These are phyloP conservation scores for Pseudonitzschia multiseries DNA, from an alignment of 108 stramenopile species.

Conservation along the genomic window DNA sequence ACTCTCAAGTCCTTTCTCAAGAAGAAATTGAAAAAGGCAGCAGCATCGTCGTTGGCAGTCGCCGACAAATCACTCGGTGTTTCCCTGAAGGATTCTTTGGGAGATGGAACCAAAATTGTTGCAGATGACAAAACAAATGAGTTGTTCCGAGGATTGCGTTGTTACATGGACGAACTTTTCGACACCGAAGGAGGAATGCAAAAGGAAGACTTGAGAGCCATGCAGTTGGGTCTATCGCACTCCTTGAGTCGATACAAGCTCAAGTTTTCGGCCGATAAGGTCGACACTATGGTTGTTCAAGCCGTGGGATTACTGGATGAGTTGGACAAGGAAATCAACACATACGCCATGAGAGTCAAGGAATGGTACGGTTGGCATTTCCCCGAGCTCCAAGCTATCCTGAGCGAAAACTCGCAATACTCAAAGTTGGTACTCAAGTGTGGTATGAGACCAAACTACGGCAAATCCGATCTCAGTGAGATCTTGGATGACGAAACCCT, in stretches of 20 bases:
- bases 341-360: slow-evolving; percentile 99
- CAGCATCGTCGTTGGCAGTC: slow-evolving; percentile 85
- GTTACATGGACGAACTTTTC: slow-evolving; percentile 90
- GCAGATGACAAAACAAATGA: slow-evolving; percentile 87
- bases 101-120: slow-evolving; percentile 36
- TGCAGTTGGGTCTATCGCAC: slow-evolving; percentile 97
- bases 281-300: slow-evolving; percentile 99
- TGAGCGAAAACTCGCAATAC: slow-evolving; percentile 97
- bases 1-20: slow-evolving; percentile 95
- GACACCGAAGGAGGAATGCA: slow-evolving; percentile 55
- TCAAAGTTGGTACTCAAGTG: slow-evolving; percentile 91
- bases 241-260: slow-evolving; percentile 98
- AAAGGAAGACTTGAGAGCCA: slow-evolving; percentile 75
- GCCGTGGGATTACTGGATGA: slow-evolving; percentile 99
- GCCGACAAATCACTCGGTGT: slow-evolving; percentile 89
- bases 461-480: slow-evolving; percentile 82
- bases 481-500: slow-evolving; percentile 90
- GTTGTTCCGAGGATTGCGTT: slow-evolving; percentile 94
- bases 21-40: slow-evolving; percentile 92
- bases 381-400: slow-evolving; percentile 94
- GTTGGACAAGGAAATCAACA: slow-evolving; percentile 99
- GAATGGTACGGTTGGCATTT: slow-evolving; percentile 99
- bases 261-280: slow-evolving; percentile 99
- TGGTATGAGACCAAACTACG: slow-evolving; percentile 88
- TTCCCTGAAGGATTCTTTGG: slow-evolving; percentile 94